Base-by-base conservation (phyloP, 768 basidiomycete genomes). In the Pleurotus giganteus region DNA sequence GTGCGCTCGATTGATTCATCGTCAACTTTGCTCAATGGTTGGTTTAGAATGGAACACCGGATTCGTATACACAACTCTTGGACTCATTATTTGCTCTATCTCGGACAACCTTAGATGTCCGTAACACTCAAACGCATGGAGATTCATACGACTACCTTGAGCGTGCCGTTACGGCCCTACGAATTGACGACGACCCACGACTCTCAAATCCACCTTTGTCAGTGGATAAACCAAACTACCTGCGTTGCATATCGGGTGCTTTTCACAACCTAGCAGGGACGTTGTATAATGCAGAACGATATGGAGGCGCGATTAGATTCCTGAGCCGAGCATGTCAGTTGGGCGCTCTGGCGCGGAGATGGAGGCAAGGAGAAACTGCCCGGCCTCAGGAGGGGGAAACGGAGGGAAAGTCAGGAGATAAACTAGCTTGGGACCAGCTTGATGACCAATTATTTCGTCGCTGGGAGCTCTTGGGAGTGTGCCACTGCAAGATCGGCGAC, bases 381-480 rank as follows among this genome's bases (percentile, higher is more conserved):
- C 43, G 21, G 2, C 57, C 29, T 52, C 55, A 47, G 36, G 57
- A 51, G 11, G 58, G 58, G 26, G 66, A 64, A 23, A 66, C 63
- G 9, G 63, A 52, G 7, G 69, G 66, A 44, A 66, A 63, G 6
- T 69, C 68, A 27, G 64, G 75, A 58, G 23, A 15, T 24, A 24
- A 45, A 17, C 23, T 11, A 24, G 57, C 81, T 74, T 89, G 86
- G 85, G 71, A 54, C 41, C 79, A 82, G 58, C 72, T 91, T 1
- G 78, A 82, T 55, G 83, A 85, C 28, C 84, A 88, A 57, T 60
- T 94, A 24, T 81, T 79, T 58, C 77, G 85, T 19, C 73, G 93
- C 43, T 95, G 86, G 81, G 92, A 97, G 69, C 66, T 96, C 27
- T 72, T 95, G 23, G 93, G 81, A 0, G 82, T 88, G 3, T 93